A percentile compares a stretch with the other conserved stretches of the same genome.
phyloP scores from a whole-genome alignment of 148 eudicot species.

The Diospyros lotus region DNA sequence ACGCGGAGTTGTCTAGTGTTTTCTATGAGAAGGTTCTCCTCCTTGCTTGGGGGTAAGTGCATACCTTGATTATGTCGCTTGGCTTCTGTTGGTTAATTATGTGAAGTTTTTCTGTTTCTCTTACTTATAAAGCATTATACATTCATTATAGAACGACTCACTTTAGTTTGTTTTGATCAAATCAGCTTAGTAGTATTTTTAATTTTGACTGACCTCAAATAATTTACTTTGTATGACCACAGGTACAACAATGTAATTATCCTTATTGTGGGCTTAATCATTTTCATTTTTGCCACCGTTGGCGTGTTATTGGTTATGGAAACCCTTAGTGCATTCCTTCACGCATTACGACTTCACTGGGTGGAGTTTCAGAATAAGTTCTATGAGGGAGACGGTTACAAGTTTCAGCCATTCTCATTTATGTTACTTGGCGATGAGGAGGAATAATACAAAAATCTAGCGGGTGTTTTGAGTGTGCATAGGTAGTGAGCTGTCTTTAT shows the following conservation, averaged over 20 bases:
- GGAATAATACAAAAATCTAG: constrained; percentile 21
- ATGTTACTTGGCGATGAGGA: constrained; percentile 53
- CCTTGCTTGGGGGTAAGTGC: constrained; percentile 87
- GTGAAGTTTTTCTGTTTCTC: too few species aligned
- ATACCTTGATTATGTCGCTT: constrained; percentile 7
- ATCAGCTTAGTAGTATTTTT: too few species aligned
- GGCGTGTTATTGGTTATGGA: constrained; percentile 93
- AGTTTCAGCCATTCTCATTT: constrained; percentile 74
- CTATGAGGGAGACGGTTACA: constrained; percentile 89
- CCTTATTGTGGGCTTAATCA: constrained; percentile 55
- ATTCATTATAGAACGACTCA: too few species aligned
- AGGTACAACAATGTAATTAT: constrained; percentile 73
- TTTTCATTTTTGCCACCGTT: constrained; percentile 79
- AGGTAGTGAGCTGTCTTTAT: constrained; percentile 12
- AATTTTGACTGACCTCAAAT: background rate
- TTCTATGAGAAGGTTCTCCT: constrained; percentile 89
- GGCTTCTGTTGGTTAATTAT: background rate
- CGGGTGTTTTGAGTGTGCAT: background rate
- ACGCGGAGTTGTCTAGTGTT: constrained; percentile 77
- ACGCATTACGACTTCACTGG: constrained; percentile 92
- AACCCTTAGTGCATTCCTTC: constrained; percentile 93
- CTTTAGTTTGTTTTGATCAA: too few species aligned
- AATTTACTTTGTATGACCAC: constrained; percentile 12
- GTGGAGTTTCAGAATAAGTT: constrained; percentile 91
- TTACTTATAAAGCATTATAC: background rate